Percentiles rank a stretch among this genome's conserved stretches.
phyloP scores from a whole-genome alignment of 768 basidiomycete genomes.

The Phlebiopsis flavidoalba region DNA sequence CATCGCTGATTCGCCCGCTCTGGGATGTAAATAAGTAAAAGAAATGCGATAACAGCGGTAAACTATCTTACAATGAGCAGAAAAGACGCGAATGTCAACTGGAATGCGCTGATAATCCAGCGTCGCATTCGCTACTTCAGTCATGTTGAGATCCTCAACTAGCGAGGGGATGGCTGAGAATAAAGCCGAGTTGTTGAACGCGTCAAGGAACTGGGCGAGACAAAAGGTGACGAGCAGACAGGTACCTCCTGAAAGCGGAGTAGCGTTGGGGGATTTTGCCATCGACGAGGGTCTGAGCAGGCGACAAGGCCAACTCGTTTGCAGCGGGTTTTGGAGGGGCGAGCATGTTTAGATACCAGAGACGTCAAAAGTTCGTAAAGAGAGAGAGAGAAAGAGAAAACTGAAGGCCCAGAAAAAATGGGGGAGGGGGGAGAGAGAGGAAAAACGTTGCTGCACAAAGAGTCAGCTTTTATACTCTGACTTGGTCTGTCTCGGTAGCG shows the following conservation, averaged over 20 bases:
- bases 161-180: slow-evolving; percentile 29
- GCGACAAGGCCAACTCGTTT: slow-evolving; percentile 17
- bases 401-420: background rate
- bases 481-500: background rate
- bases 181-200: slow-evolving; percentile 31
- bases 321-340: slow-evolving; percentile 2
- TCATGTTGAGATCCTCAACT: slow-evolving; percentile 20
- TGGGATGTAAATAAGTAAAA: background rate
- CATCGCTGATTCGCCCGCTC: slow-evolving; percentile 29
- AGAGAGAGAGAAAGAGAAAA: background rate
- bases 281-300: slow-evolving; percentile 25
- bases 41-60: background rate
- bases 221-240: slow-evolving; percentile 31
- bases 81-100: slow-evolving; percentile 31
- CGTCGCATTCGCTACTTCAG: slow-evolving; percentile 22
- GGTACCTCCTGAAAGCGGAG: slow-evolving; percentile 24
- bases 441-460: background rate
- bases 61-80: slow-evolving; percentile 26
- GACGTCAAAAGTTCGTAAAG: background rate
- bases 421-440: background rate
- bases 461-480: background rate
- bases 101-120: slow-evolving; percentile 33
- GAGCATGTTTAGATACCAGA: background rate
- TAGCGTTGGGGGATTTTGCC: slow-evolving; percentile 20
- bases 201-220: slow-evolving; percentile 33